Evolutionary conservation across 169 alveolate genomes (phyloP), one percentile per base, ranked within the genome.

Genomic region (Plasmodium gaboni): DNA sequence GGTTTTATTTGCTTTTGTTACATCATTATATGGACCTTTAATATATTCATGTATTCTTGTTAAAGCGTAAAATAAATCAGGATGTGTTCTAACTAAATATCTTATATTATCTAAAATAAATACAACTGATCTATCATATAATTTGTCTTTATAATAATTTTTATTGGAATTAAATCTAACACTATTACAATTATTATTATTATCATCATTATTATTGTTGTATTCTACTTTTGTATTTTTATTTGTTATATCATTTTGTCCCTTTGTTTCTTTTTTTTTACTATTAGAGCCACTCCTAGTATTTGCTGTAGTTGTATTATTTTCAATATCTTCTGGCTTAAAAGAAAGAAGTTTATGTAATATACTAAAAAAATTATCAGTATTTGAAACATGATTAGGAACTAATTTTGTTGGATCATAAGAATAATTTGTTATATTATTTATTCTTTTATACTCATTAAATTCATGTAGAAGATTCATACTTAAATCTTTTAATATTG

Each of bases 1-100:
- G 10, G 76, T 69, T 64, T 71, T 69, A 46, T 86, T 86, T 15
- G 74, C 92, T 48, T 86, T 86, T 1, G 78, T 86, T 65, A 86
- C n/a, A 71, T 86, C 92, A 32, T 70, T 71, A 53, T 86, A 86
- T 24, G 92, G 92, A 3, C 92, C 92, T 71, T 74, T 44, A 28
- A 86, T 86, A 70, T 86, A 86, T 71, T 86, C 92, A 46, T 86
- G 92, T 61, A 86, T 86, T 71, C 92, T 71, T 7, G 92, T 86
- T 53, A 86, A 59, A 6, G 92, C 92, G 44, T 86, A 86, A 24
- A 86, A 86, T 61, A 86, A 86, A 60, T 86, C 92, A 15, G 92
- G 92, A 73, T 86, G 92, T 3, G 87, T 86, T 46, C 92, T 55
- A 28, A 86, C 92, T 24, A 86, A 24, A 15, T 86, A 86, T 51